A percentile compares a stretch with the other conserved stretches of the same genome.
Conservation (phyloP, 2,329 filamentous ascomycete genomes). For the Alternaria sp. region DNA sequence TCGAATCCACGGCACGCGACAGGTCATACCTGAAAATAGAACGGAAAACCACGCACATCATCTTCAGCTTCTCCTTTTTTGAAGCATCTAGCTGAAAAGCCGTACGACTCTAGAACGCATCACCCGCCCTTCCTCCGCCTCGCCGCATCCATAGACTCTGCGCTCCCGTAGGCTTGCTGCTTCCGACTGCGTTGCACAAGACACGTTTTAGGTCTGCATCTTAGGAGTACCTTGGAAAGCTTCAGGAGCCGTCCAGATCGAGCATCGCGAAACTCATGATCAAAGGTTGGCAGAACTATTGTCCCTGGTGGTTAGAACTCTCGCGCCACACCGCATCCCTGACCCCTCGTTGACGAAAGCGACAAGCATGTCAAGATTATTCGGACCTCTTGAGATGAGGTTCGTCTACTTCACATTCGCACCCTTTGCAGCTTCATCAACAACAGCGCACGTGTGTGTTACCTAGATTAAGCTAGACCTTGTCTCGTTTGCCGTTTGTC, state of each 20-base stretch:
- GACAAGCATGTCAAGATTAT: slow-evolving; percentile 5
- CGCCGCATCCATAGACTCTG: neutral
- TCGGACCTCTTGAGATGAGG: slow-evolving; percentile 9
- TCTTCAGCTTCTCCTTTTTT: neutral
- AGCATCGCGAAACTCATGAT: slow-evolving; percentile 1
- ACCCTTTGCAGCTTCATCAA: slow-evolving; percentile 12
- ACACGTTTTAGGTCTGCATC: neutral
- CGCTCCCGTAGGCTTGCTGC: slow-evolving; percentile 5
- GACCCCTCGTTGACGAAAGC: slow-evolving; percentile 1
- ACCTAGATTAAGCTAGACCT: slow-evolving; percentile 19
- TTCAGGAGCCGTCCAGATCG: neutral
- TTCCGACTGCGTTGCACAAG: slow-evolving; percentile 7
- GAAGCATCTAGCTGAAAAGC: neutral
- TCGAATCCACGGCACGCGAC: slow-evolving; percentile 6
- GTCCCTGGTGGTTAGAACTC: slow-evolving; percentile 13
- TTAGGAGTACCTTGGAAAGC: slow-evolving; percentile 12
- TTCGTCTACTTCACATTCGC: slow-evolving; percentile 13
- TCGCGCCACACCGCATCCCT: slow-evolving; percentile 12
- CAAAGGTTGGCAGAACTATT: slow-evolving; percentile 10
- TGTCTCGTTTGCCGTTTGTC: slow-evolving; percentile 7
- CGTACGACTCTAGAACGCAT: slow-evolving; percentile 6
- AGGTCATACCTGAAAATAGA: neutral
- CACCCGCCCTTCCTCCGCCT: slow-evolving; percentile 3
- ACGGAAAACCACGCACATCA: neutral
- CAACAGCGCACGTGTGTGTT: slow-evolving; percentile 16